Evolutionary conservation across 2,329 filamentous ascomycete species (phyloP).

Genomic region (Chrysosphaeria jannelii): DNA sequence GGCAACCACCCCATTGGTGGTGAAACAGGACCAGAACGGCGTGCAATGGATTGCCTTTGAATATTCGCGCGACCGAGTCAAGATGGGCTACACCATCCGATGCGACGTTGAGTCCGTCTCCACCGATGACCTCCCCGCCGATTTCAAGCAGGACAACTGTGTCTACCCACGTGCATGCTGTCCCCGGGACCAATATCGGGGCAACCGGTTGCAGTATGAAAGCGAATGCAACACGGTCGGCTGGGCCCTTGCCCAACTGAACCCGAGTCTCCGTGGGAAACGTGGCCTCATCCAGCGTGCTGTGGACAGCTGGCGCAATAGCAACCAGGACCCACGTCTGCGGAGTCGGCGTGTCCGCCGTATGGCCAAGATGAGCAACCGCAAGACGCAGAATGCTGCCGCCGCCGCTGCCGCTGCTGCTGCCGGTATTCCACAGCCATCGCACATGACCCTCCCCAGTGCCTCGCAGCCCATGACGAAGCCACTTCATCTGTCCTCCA

Average conservation of each 20-base stretch:
- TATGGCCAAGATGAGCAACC: conserved; percentile 84
- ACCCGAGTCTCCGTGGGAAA: conserved; percentile 73
- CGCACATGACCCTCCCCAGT: conserved; percentile 23
- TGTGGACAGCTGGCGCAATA: conserved; percentile 96
- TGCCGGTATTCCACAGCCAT: conserved; percentile 7
- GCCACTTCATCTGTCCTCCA: conserved; percentile 35
- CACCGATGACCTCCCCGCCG: conserved; percentile 51
- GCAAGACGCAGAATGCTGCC: conserved; percentile 31
- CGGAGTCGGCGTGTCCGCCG: conserved; percentile 74
- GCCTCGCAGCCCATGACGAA: conserved; percentile 29
- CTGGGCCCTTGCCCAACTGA: conserved; percentile 89
- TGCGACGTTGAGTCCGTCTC: conserved; percentile 95
- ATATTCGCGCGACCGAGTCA: conserved; percentile 85
- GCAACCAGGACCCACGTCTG: conserved; percentile 80
- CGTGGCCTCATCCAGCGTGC: conserved; percentile 85
- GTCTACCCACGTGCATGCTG: conserved; percentile 91
- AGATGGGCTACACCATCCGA: conserved; percentile 98
- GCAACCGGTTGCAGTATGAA: conserved; percentile 86
- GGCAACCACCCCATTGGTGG: conserved; percentile 79
- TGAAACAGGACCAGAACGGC: conserved; percentile 80
- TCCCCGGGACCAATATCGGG: conserved; percentile 82
- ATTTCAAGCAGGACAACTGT: conserved; percentile 96
- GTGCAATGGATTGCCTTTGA: conserved; percentile 99
- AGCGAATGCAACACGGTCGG: conserved; percentile 98
- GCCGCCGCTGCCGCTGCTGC: conserved; percentile 15